These are phyloP conservation scores for Metschnikowia cerradonensis DNA, from an alignment of 805 yeast species.

Conservation along the genomic window DNA sequence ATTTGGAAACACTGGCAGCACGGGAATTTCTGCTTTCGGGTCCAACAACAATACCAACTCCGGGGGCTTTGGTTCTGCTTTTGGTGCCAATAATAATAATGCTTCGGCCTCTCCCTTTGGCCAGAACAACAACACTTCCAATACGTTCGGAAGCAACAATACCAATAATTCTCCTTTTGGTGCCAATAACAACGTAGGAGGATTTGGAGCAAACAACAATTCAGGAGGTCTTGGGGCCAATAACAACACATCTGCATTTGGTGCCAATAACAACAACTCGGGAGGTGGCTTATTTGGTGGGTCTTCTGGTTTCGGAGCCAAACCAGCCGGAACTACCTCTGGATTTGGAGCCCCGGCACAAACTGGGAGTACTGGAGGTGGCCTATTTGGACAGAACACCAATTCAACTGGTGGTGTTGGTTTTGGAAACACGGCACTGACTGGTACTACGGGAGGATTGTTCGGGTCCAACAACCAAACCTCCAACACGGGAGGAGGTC, in stretches of 20 bases:
- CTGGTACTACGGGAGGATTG: slow-evolving; percentile 16
- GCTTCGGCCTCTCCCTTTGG: slow-evolving; percentile 12
- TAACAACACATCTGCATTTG: slow-evolving; percentile 13
- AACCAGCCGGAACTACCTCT: slow-evolving; percentile 9
- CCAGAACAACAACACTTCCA: slow-evolving; percentile 12
- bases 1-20: slow-evolving; percentile 22
- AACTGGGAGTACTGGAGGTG: slow-evolving; percentile 10
- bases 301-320: slow-evolving; percentile 28
- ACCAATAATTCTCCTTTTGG: slow-evolving; percentile 17
- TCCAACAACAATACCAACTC: slow-evolving; percentile 25
- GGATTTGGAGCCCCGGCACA: slow-evolving; percentile 11
- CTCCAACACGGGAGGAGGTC: slow-evolving; percentile 8
- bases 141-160: slow-evolving; percentile 29
- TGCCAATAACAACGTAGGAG: slow-evolving; percentile 8
- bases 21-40: slow-evolving; percentile 15
- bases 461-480: slow-evolving; percentile 19
- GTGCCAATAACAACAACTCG: slow-evolving; percentile 7
- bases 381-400: slow-evolving; percentile 14
- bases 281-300: slow-evolving; percentile 29
- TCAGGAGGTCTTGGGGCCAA: slow-evolving; percentile 13
- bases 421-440: slow-evolving; percentile 10
- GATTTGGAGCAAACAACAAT: slow-evolving; percentile 10
- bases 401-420: slow-evolving; percentile 9
- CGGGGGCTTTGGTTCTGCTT: slow-evolving; percentile 16
- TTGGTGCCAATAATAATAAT: slow-evolving; percentile 13